Evolutionary conservation across 1,284 basidiomycete genomes (phyloP), one percentile per base, ranked within the genome.

Genomic region (Volvariella volvacea): DNA sequence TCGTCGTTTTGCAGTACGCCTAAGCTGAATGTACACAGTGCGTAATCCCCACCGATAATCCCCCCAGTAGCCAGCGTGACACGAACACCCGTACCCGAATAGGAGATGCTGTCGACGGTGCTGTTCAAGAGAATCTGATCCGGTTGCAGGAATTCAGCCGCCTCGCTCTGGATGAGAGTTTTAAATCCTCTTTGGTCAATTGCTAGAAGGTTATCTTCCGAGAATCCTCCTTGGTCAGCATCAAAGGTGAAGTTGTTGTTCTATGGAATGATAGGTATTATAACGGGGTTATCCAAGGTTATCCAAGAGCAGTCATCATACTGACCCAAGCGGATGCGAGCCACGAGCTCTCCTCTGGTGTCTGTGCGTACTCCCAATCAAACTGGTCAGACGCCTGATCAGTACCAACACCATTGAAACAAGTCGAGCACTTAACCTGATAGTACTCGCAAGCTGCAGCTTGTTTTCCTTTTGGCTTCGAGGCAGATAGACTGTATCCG

Each of bases 211-310:
- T 83, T 76, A 16, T 70, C 67, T 12, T 70, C 66, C 0, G 80
- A 80, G 52, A 83, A 81, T n/a, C 78, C 78, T 34, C 74, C 76
- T 39, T 65, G 63, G 49, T 70, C 69, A 3, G 69, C 61, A 34
- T 71, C 62, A 49, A 73, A 85, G n/a, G 81, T 82, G 52, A 76
- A 80, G 55, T 84, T 84, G 55, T 78, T 78, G 22, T 71, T 76
- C 76, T 79, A 46, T 19, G 21, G 28, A 8, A n/a, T n/a, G n/a
- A n/a, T n/a, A n/a, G n/a, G n/a, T n/a, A n/a, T n/a, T n/a, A n/a
- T n/a, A n/a, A n/a, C n/a, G n/a, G n/a, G 25, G 19, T 25, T 10
- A 10, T 16, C 14, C 12, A 28, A 28, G 6, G 6, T 28, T 12
- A 28, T 12, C 25, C 6, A 28, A 6, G 25, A 28, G 25, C 6